Evolutionary conservation across 805 yeast species (phyloP), one percentile per base, ranked within the genome.

Genomic region (Ogataea glucozyma): DNA sequence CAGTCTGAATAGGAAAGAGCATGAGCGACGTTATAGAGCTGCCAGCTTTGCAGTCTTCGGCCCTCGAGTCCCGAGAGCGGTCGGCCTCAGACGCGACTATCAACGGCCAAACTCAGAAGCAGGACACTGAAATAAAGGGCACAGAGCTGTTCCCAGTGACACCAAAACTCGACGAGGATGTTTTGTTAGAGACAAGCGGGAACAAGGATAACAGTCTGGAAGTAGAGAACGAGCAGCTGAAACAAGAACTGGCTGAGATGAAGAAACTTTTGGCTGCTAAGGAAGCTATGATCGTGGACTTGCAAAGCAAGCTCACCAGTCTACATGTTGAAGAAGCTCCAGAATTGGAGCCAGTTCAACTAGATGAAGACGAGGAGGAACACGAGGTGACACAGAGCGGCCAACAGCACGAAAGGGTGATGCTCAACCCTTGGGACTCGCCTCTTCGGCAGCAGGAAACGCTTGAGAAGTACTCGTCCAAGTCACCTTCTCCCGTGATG

Each of bases 361-460:
- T 24, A n/a, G 27, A n/a, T 12, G 27, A 10, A 10, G 12, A 24
- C 6, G 27, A 14, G n/a, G 12, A 6, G 12, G 27, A 24, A 24
- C n/a, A 24, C 27, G n/a, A 6, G 4, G 27, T 12, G 12, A 10
- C 10, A 32, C 19, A n/a, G 19, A 13, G 27, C 16, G 26, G 16
- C n/a, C 26, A 20, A 14, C 13, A 13, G 5, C 21, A 17, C 13
- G 31, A 38, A 7, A 18, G 26, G 8, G 22, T 32, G 16, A 31
- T 34, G 17, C 26, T 58, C 17, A 53, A 59, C 38, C 62, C 62
- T 14, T 38, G 57, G 32, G 56, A 48, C 34, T 39, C 61, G 13
- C 64, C 64, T 8, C 13, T 40, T 5, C 41, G 46, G 18, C 61
- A 57, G 30, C 56, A 56, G 32, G 33, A 41, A 35, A 29, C 38